Conservation (phyloP, 2,329 filamentous ascomycete species). For the Bipolaris cookei region DNA sequence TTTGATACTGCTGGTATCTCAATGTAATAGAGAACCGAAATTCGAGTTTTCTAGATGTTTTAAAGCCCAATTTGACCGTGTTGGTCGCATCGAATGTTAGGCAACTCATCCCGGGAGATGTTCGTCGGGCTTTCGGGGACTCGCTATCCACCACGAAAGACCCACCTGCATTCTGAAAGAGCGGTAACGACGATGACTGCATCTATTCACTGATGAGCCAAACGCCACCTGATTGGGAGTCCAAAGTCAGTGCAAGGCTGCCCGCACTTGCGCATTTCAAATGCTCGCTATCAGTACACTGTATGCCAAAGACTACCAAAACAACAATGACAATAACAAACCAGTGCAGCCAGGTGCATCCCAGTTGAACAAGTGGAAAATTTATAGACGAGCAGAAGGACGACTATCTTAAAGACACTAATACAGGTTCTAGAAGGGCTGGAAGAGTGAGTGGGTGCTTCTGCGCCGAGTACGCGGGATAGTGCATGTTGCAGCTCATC, state of each 20-base stretch:
- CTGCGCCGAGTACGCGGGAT: not conserved
- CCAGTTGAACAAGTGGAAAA: too few species aligned
- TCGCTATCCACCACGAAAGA: constrained; percentile 8
- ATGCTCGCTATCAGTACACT: not conserved
- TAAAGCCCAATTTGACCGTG: not conserved
- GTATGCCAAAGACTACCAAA: not conserved
- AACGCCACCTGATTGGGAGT: not conserved
- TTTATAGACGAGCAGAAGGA: not conserved
- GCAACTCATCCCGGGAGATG: constrained; percentile 20
- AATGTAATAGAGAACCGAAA: not conserved
- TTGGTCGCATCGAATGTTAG: not conserved
- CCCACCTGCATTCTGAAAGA: constrained; percentile 13
- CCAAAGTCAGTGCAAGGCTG: not conserved
- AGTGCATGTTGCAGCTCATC: not conserved
- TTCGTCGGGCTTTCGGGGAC: constrained; percentile 27
- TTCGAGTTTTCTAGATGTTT: not conserved
- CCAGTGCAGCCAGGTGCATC: not conserved
- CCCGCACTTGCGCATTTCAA: not conserved
- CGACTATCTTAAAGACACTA: not conserved
- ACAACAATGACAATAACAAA: not conserved
- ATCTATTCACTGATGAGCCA: not conserved
- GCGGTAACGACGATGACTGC: constrained; percentile 5
- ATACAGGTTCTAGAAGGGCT: not conserved
- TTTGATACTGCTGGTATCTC: not conserved
- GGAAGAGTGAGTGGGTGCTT: not conserved